These are phyloP conservation scores for Emiliania huxleyi DNA, from an alignment of 78 protist genomes.

Conservation along the genomic window DNA sequence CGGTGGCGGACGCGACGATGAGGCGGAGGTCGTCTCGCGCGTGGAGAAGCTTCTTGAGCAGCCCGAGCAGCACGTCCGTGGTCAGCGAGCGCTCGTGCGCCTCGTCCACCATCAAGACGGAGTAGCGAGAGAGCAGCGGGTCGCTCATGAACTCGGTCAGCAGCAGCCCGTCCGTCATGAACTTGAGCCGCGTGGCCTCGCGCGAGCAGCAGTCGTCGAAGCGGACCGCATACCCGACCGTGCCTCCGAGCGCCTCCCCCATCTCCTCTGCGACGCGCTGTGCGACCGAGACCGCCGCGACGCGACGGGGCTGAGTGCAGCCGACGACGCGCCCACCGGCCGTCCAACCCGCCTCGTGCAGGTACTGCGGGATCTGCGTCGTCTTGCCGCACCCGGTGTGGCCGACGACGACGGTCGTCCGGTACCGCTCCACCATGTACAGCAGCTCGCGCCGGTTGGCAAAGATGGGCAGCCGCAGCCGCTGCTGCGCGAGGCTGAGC, in stretches of 20 bases:
- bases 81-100: slow-evolving; percentile 91
- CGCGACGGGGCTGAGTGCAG: slow-evolving; percentile 97
- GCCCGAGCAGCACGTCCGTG: slow-evolving; percentile 64
- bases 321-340: slow-evolving; percentile 70
- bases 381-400: slow-evolving; percentile 94
- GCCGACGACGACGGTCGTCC: slow-evolving; percentile 63
- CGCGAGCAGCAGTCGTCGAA: slow-evolving; percentile 73
- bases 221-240: slow-evolving; percentile 86
- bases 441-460: neutral
- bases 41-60: slow-evolving; percentile 46
- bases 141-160: slow-evolving; percentile 82
- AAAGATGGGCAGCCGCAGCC: slow-evolving; percentile 34
- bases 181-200: slow-evolving; percentile 71
- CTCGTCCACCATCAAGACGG: slow-evolving; percentile 92
- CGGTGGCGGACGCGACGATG: slow-evolving; percentile 90
- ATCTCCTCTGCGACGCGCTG: slow-evolving; percentile 93
- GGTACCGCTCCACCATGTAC: slow-evolving; percentile 43
- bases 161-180: slow-evolving; percentile 93
- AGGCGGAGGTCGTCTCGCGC: slow-evolving; percentile 68
- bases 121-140: slow-evolving; percentile 77
- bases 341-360: slow-evolving; percentile 81
- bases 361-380: slow-evolving; percentile 84
- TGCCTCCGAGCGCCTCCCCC: neutral
- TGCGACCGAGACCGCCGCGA: slow-evolving; percentile 95
- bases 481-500: slow-evolving; percentile 24